A percentile compares a stretch with the other conserved stretches of the same genome.
Evolutionary conservation across 2,329 filamentous ascomycete species (phyloP).

Genomic region (Fusarium setosum): DNA sequence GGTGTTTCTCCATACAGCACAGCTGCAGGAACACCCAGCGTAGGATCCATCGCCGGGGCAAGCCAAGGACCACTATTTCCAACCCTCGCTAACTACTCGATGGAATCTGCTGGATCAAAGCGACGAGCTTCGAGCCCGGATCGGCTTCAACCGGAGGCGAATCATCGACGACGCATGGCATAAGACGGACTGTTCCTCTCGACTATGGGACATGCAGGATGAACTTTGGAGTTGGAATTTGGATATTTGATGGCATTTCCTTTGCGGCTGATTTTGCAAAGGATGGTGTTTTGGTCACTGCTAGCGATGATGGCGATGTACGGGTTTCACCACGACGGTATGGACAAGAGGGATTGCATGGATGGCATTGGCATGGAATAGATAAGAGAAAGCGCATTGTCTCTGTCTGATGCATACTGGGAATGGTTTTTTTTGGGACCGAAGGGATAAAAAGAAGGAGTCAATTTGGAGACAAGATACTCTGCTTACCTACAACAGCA

Average conservation of each 20-base stretch:
- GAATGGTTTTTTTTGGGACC: conserved; percentile 11
- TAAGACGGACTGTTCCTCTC: conserved; percentile 22
- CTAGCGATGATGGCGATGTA: conserved; percentile 14
- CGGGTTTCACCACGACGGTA: conserved; percentile 19
- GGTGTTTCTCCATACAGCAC: conserved; percentile 71
- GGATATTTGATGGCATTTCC: conserved; percentile 18
- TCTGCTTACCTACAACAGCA: conserved; percentile 28
- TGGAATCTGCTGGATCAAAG: conserved; percentile 59
- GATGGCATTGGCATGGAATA: conserved; percentile 16
- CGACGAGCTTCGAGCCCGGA: conserved; percentile 62
- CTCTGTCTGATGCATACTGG: neutral
- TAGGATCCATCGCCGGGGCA: conserved; percentile 45
- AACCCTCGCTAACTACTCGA: conserved; percentile 49
- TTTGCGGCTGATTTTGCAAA: conserved; percentile 13
- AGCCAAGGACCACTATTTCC: conserved; percentile 50
- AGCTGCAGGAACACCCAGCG: conserved; percentile 53
- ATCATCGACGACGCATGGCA: conserved; percentile 53
- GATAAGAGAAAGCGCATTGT: neutral
- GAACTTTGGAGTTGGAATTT: conserved; percentile 27
- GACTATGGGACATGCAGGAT: conserved; percentile 10
- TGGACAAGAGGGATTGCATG: conserved; percentile 8
- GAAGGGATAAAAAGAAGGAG: conserved; percentile 3
- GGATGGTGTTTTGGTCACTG: conserved; percentile 14
- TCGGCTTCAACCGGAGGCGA: conserved; percentile 56
- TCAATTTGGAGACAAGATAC: conserved; percentile 13